Evolutionary conservation across 805 yeast species (phyloP).

Genomic region (Saturnispora zaruensis): DNA sequence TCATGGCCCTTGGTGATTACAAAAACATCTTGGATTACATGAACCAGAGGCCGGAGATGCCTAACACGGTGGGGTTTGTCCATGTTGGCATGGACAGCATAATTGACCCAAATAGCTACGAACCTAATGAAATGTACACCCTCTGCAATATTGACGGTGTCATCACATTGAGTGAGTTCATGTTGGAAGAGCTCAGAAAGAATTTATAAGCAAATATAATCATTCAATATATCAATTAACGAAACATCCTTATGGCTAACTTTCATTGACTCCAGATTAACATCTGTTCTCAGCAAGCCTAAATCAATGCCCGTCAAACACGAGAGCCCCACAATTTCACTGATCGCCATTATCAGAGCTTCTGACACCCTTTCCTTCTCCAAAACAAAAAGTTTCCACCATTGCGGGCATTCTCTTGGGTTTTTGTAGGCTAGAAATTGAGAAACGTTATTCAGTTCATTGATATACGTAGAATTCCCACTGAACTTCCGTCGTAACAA

Average conservation of each 20-base stretch:
- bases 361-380: slow-evolving; percentile 35
- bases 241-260: slow-evolving; percentile 25
- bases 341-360: slow-evolving; percentile 31
- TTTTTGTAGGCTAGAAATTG: slow-evolving; percentile 45
- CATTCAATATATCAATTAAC: slow-evolving; percentile 38
- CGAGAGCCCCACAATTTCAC: slow-evolving; percentile 11
- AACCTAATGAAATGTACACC: slow-evolving; percentile 52
- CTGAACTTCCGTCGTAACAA: slow-evolving; percentile 26
- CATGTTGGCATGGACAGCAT: slow-evolving; percentile 46
- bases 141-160: slow-evolving; percentile 42
- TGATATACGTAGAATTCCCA: slow-evolving; percentile 25
- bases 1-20: slow-evolving; percentile 66
- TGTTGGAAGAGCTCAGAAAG: slow-evolving; percentile 33
- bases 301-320: slow-evolving; percentile 20
- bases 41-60: slow-evolving; percentile 56
- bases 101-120: slow-evolving; percentile 47
- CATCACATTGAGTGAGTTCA: slow-evolving; percentile 42
- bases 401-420: slow-evolving; percentile 33
- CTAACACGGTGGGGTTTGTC: slow-evolving; percentile 64
- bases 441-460: slow-evolving; percentile 38
- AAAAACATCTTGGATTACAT: slow-evolving; percentile 51
- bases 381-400: slow-evolving; percentile 29
- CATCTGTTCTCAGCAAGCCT: slow-evolving; percentile 18
- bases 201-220: slow-evolving; percentile 27
- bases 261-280: slow-evolving; percentile 12